Evolutionary conservation across 352 stramenopile genomes (phyloP).

Genomic region (Phytophthora boehmeriae): DNA sequence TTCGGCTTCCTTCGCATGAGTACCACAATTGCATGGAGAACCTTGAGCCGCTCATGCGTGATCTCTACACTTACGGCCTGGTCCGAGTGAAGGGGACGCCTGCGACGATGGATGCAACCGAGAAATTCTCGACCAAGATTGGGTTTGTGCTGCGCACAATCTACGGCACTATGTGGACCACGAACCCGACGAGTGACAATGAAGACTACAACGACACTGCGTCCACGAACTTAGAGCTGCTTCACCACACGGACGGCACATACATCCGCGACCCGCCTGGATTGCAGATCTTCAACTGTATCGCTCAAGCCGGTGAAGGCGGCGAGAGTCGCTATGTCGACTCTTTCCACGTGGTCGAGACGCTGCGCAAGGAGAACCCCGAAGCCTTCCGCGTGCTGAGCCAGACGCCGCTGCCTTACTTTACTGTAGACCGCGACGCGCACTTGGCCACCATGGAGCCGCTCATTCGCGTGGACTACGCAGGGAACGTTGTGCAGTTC

Average conservation of each 20-base stretch:
- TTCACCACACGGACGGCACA: conserved; percentile 88
- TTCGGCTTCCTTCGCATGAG: conserved; percentile 55
- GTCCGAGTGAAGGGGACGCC: conserved; percentile 71
- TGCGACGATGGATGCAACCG: conserved; percentile 78
- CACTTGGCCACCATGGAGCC: conserved; percentile 83
- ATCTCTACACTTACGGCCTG: conserved; percentile 75
- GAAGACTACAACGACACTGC: conserved; percentile 90
- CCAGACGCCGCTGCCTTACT: conserved; percentile 74
- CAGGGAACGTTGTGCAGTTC: conserved; percentile 78
- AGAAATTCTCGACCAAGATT: conserved; percentile 82
- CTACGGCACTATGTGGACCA: conserved; percentile 92
- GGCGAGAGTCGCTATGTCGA: conserved; percentile 85
- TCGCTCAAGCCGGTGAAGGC: conserved; percentile 70
- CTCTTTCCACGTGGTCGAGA: conserved; percentile 79
- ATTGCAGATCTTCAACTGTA: conserved; percentile 91
- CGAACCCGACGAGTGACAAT: conserved; percentile 67
- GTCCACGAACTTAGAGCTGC: conserved; percentile 84
- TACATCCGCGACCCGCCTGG: conserved; percentile 89
- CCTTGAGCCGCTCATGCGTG: conserved; percentile 70
- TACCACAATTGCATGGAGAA: conserved; percentile 52
- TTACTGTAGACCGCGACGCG: conserved; percentile 77
- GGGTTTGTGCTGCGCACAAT: conserved; percentile 87
- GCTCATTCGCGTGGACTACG: conserved; percentile 77
- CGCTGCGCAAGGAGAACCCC: conserved; percentile 53
- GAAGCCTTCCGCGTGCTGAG: conserved; percentile 76